phyloP scores from a whole-genome alignment of 176 grass and related monocot genomes.

The Triticum monococcum region DNA sequence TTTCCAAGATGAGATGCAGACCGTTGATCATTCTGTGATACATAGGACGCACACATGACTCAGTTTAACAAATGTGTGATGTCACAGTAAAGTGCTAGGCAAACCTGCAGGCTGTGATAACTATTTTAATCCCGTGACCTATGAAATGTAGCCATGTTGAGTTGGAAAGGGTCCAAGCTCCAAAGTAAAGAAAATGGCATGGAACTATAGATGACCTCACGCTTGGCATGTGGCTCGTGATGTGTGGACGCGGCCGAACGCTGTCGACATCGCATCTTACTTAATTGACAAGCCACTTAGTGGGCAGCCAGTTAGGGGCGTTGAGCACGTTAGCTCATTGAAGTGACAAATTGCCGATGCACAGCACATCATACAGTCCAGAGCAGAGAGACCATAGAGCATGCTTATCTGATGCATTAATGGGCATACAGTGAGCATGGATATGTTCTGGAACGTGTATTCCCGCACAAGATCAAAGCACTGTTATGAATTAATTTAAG shows the following conservation, averaged over 20 bases:
- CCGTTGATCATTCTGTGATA: not conserved
- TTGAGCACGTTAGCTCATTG: constrained; percentile 23
- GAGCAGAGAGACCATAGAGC: not conserved
- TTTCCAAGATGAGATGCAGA: not conserved
- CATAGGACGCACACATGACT: not conserved
- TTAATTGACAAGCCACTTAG: constrained; percentile 33
- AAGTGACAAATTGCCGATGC: constrained; percentile 3
- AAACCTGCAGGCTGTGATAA: constrained; percentile 3
- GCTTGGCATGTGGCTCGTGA: constrained; percentile 6
- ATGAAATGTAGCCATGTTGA: constrained; percentile 13
- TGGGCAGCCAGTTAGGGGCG: not conserved
- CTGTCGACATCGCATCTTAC: constrained; percentile 34
- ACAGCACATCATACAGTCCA: not conserved
- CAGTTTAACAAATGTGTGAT: not conserved
- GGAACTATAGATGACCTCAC: not conserved
- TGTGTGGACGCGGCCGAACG: not conserved
- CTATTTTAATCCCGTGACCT: not conserved
- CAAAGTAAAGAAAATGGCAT: constrained; percentile 29
- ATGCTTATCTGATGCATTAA: not conserved
- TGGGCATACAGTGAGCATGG: not conserved
- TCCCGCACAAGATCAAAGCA: not conserved
- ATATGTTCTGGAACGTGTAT: not conserved
- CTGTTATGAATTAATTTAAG: not conserved
- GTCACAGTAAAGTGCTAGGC: not conserved
- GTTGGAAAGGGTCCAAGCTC: constrained; percentile 4